A percentile compares a stretch with the other conserved stretches of the same genome.
phyloP scores from a whole-genome alignment of 768 basidiomycete species.

The Tricholoma sp. region DNA sequence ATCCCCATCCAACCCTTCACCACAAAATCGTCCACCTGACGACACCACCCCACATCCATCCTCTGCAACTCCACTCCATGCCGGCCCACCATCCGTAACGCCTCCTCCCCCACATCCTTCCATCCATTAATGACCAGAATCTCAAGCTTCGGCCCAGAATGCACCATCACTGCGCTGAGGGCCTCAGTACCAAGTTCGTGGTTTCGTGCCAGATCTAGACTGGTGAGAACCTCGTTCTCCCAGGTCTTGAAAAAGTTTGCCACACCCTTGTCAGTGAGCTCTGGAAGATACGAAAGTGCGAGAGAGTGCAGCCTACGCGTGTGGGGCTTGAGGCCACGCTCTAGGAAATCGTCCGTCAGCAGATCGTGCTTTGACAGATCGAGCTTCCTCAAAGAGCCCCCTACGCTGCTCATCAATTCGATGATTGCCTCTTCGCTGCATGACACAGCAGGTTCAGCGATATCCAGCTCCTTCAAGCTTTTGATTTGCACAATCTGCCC shows the following conservation, averaged over 20 bases:
- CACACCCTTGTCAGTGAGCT: constrained; percentile 69
- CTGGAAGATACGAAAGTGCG: constrained; percentile 46
- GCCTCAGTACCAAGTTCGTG: constrained; percentile 45
- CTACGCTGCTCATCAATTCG: constrained; percentile 49
- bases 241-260: constrained; percentile 62
- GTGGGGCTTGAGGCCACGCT: constrained; percentile 51
- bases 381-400: constrained; percentile 51
- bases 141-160: constrained; percentile 57
- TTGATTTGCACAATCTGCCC: constrained; percentile 41
- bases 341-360: constrained; percentile 57
- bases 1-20: constrained; percentile 62
- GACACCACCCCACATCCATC: constrained; percentile 83
- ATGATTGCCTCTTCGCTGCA: constrained; percentile 55
- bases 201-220: constrained; percentile 63
- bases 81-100: constrained; percentile 30
- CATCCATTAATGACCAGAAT: constrained; percentile 74
- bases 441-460: constrained; percentile 55
- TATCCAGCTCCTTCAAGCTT: constrained; percentile 54
- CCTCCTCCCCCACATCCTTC: constrained; percentile 52
- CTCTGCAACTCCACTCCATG: constrained; percentile 37
- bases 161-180: constrained; percentile 56
- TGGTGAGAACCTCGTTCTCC: constrained; percentile 45
- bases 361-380: constrained; percentile 66
- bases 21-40: constrained; percentile 77
- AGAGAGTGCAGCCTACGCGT: constrained; percentile 46